phyloP scores from a whole-genome alignment of 1,284 basidiomycete genomes.

The Takashimella tepidaria region DNA sequence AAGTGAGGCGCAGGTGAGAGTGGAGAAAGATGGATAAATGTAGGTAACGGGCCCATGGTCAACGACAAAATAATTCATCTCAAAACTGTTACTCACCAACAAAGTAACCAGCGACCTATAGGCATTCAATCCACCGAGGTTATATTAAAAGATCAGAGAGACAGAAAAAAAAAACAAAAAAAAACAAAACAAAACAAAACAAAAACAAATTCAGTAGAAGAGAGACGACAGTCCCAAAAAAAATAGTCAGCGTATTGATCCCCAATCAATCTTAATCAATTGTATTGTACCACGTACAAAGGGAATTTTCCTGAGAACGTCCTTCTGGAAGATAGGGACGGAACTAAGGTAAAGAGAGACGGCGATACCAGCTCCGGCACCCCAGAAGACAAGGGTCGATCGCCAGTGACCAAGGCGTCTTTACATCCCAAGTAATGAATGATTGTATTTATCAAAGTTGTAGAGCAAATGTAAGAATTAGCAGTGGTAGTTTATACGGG shows the following conservation, averaged over 20 bases:
- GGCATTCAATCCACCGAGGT: too few species aligned
- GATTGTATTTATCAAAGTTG: neutral
- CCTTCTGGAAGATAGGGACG: slow-evolving; percentile 45
- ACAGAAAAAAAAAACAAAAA: too few species aligned
- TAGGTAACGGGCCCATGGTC: neutral
- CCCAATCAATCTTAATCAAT: neutral
- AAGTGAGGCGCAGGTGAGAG: too few species aligned
- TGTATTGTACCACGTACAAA: slow-evolving; percentile 25
- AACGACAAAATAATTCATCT: neutral
- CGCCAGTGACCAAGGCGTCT: slow-evolving; percentile 36
- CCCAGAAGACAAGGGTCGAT: slow-evolving; percentile 37
- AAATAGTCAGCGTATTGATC: too few species aligned
- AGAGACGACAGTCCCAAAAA: too few species aligned
- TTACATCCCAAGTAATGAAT: too few species aligned
- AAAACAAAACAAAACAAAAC: neutral
- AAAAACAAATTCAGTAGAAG: neutral
- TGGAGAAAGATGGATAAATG: neutral
- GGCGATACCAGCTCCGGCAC: slow-evolving; percentile 36
- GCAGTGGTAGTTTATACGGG: neutral
- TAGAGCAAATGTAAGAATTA: neutral
- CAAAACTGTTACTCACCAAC: slow-evolving; percentile 33
- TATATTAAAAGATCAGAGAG: too few species aligned
- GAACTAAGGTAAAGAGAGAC: slow-evolving; percentile 43
- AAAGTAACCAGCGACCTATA: slow-evolving; percentile 30
- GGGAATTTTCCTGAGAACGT: slow-evolving; percentile 45